These are phyloP conservation scores for Metschnikowia matae DNA, from an alignment of 805 yeast genomes.

Conservation along the genomic window DNA sequence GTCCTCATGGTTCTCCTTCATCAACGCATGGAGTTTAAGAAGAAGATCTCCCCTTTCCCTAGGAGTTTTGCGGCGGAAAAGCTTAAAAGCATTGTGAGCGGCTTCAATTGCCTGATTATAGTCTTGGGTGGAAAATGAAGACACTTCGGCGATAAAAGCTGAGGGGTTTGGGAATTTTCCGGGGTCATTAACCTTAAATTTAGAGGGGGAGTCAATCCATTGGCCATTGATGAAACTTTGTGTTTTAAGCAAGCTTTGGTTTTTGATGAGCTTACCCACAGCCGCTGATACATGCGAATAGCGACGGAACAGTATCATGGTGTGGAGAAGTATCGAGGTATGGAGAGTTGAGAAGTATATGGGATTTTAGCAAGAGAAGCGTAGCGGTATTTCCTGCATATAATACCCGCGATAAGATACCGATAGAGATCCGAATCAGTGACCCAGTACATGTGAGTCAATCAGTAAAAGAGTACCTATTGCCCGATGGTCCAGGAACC, in stretches of 20 bases:
- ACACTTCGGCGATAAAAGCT: constrained; percentile 47
- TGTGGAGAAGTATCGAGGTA: neutral
- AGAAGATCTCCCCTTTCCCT: constrained; percentile 54
- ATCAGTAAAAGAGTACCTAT: no score
- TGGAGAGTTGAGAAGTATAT: no score
- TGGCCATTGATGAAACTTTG: constrained; percentile 68
- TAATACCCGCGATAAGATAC: neutral
- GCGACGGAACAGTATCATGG: constrained; percentile 1
- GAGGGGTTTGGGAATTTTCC: constrained; percentile 47
- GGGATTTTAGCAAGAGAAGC: neutral
- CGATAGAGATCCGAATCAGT: neutral
- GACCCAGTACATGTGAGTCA: no score
- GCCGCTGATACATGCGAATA: constrained; percentile 3
- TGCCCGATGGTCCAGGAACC: neutral
- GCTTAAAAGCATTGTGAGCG: constrained; percentile 51
- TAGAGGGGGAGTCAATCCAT: constrained; percentile 51
- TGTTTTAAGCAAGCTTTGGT: constrained; percentile 51
- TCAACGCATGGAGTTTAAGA: constrained; percentile 47
- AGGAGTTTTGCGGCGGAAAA: constrained; percentile 51
- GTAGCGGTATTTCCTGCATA: neutral
- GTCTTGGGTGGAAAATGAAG: constrained; percentile 48
- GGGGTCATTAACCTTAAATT: constrained; percentile 72
- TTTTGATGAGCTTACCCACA: constrained; percentile 27
- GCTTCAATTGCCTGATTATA: constrained; percentile 52
- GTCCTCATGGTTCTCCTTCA: constrained; percentile 58